Conservation (phyloP, 2,329 filamentous ascomycete species). For the Calonectria henricotiae region DNA sequence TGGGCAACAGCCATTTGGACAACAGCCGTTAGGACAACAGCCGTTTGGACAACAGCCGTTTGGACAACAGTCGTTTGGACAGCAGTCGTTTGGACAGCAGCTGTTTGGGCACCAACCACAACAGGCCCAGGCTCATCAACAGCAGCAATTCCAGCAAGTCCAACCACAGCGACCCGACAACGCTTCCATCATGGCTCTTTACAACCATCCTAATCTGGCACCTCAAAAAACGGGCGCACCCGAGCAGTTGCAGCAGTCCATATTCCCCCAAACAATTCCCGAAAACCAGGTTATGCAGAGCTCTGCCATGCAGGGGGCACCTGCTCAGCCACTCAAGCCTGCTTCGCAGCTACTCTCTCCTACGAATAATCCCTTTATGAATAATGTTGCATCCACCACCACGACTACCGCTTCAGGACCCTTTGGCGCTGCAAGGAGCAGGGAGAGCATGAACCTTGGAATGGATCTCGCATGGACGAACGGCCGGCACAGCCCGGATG, state of each 20-base stretch:
- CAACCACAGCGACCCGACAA: conserved; percentile 75
- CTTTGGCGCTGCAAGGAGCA: conserved; percentile 65
- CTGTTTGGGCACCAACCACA: conserved; percentile 49
- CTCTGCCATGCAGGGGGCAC: conserved; percentile 47
- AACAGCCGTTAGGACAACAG: conserved; percentile 38
- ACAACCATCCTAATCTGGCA: conserved; percentile 73
- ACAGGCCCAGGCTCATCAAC: conserved; percentile 41
- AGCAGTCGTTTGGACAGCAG: conserved; percentile 47
- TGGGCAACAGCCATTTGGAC: conserved; percentile 36
- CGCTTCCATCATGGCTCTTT: conserved; percentile 83
- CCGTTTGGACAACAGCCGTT: conserved; percentile 49
- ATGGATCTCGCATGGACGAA: conserved; percentile 77
- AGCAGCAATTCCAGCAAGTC: conserved; percentile 53
- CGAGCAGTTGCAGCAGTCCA: conserved; percentile 50
- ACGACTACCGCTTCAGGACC: conserved; percentile 61
- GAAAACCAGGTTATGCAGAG: conserved; percentile 52
- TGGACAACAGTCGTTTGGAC: conserved; percentile 46
- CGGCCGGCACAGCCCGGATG: conserved; percentile 84
- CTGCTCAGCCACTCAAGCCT: conserved; percentile 51
- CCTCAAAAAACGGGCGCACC: conserved; percentile 59
- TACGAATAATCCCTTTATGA: conserved; percentile 74
- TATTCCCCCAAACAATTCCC: conserved; percentile 52
- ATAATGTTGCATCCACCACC: conserved; percentile 52
- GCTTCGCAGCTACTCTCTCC: conserved; percentile 59
- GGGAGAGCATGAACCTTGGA: conserved; percentile 80